phyloP scores from a whole-genome alignment of 129 eudicot genomes.

The Pittosporum tobira region DNA sequence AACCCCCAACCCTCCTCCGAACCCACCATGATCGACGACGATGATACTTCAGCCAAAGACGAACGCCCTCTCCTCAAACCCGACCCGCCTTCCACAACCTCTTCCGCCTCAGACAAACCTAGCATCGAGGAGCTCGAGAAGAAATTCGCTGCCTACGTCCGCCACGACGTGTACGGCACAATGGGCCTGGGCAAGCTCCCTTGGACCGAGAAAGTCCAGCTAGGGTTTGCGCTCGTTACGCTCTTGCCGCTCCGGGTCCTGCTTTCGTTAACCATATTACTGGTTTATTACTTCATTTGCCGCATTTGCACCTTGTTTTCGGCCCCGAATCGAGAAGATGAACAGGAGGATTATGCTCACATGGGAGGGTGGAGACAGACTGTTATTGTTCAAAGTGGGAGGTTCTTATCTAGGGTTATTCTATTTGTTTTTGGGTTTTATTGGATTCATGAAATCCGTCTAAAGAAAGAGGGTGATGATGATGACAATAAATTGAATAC shows the following conservation, averaged over 20 bases:
- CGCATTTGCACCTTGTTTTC: conserved; percentile 48
- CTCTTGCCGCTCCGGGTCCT: conserved; percentile 57
- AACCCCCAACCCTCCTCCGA: background rate
- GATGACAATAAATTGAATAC: conserved; percentile 19
- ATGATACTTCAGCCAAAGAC: conserved; percentile 19
- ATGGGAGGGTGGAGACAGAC: conserved; percentile 73
- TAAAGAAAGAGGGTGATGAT: too few species aligned
- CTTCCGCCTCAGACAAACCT: conserved; percentile 5
- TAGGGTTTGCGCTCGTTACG: conserved; percentile 35
- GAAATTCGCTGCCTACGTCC: conserved; percentile 56
- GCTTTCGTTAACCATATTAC: conserved; percentile 31
- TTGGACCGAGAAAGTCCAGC: conserved; percentile 45
- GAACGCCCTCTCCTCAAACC: conserved; percentile 59
- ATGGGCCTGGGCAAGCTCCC: conserved; percentile 72
- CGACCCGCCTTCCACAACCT: conserved; percentile 17
- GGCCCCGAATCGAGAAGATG: conserved; percentile 49
- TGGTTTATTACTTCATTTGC: conserved; percentile 61
- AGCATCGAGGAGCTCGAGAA: conserved; percentile 49
- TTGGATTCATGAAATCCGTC: conserved; percentile 41
- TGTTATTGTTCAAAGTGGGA: conserved; percentile 45
- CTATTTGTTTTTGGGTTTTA: conserved; percentile 81
- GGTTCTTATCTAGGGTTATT: conserved; percentile 53
- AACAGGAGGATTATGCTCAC: conserved; percentile 77
- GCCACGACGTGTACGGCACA: conserved; percentile 75
- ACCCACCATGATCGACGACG: background rate